phyloP scores from a whole-genome alignment of 345 rosid genomes.

The Bruguiera parviflora region DNA sequence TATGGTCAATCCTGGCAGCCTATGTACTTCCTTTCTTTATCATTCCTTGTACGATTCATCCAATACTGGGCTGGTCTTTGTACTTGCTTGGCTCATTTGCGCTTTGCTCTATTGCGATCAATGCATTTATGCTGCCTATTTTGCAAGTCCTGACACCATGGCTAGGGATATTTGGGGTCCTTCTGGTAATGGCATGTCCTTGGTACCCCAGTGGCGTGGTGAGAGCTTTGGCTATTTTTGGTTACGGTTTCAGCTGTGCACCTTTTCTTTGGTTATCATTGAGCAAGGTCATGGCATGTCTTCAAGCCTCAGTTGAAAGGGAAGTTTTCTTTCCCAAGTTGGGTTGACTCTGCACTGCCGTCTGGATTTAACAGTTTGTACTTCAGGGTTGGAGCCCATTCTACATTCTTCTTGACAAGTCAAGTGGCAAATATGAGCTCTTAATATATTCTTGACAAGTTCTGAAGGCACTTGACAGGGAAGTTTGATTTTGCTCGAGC shows the following conservation, averaged over 20 bases:
- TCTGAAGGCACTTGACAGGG: not conserved
- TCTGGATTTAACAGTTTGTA: conserved; percentile 11
- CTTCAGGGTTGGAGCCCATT: conserved; percentile 3
- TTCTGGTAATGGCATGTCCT: conserved; percentile 79
- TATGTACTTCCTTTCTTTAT: conserved; percentile 68
- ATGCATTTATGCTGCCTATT: conserved; percentile 63
- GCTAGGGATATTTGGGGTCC: conserved; percentile 65
- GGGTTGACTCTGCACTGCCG: conserved; percentile 32
- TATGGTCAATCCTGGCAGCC: conserved; percentile 68
- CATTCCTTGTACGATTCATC: conserved; percentile 78
- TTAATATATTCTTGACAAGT: not conserved
- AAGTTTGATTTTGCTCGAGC: conserved; percentile 12
- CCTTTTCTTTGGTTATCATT: conserved; percentile 64
- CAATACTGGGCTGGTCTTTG: conserved; percentile 71
- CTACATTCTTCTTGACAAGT: not conserved
- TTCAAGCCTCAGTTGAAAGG: conserved; percentile 68
- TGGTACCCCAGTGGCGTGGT: conserved; percentile 63
- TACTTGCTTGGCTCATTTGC: conserved; percentile 73
- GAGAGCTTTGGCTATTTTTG: conserved; percentile 68
- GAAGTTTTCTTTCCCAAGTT: conserved; percentile 64
- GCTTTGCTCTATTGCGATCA: conserved; percentile 56
- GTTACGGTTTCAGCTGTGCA: conserved; percentile 66
- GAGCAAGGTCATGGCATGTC: conserved; percentile 50
- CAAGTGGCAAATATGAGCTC: no score
- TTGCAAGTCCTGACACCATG: conserved; percentile 54